Percentiles rank a stretch among this genome's conserved stretches.
These are phyloP conservation scores for Glycine latifolia DNA, from an alignment of 306 rosid species.

Conservation along the genomic window DNA sequence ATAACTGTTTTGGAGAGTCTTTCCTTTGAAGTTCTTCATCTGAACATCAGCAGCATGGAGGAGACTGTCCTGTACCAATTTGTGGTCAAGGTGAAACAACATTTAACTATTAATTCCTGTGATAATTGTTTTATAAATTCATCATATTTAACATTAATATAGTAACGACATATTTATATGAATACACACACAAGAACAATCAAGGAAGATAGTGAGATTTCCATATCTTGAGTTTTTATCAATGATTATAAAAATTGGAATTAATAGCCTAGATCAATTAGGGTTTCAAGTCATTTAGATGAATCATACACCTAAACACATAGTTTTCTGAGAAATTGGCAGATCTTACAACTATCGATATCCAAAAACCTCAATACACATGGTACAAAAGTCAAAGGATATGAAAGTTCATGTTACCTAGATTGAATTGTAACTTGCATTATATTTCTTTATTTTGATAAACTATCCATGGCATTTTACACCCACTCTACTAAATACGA, in stretches of 20 bases:
- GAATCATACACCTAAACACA: slow-evolving; percentile 30
- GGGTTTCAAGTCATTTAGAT: slow-evolving; percentile 41
- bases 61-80: slow-evolving; percentile 84
- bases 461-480: neutral
- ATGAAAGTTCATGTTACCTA: neutral
- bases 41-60: slow-evolving; percentile 91
- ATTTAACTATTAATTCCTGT: neutral
- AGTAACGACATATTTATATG: neutral
- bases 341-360: neutral
- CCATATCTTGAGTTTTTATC: slow-evolving; percentile 3
- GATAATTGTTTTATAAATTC: slow-evolving; percentile 13
- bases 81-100: slow-evolving; percentile 76
- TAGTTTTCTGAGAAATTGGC: neutral
- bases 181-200: neutral
- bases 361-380: neutral
- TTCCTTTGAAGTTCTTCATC: slow-evolving; percentile 89
- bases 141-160: neutral
- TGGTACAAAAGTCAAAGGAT: neutral
- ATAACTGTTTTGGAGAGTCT: slow-evolving; percentile 74
- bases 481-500: neutral
- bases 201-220: neutral
- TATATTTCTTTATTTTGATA: neutral
- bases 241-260: slow-evolving; percentile 13
- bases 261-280: slow-evolving; percentile 2
- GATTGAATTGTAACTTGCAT: neutral